These are phyloP conservation scores for Hypoxylon sp. DNA, from an alignment of 2,329 filamentous ascomycete genomes.

Conservation along the genomic window DNA sequence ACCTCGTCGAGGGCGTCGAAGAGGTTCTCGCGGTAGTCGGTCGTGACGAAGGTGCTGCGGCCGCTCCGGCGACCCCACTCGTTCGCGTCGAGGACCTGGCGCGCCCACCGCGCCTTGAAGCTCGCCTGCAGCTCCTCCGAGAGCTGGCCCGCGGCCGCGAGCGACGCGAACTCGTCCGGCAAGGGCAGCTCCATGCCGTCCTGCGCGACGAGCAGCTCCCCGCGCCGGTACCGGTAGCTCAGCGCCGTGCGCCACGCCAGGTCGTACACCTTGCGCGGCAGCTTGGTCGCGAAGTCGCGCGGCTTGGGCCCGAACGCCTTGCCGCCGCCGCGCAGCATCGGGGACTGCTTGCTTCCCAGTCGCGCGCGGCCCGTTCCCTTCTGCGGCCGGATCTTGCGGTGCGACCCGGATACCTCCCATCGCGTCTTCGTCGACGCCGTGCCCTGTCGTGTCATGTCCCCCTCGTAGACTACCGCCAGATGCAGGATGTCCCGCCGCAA, in stretches of 20 bases:
- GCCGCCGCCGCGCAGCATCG: conserved; percentile 84
- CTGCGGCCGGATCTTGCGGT: conserved; percentile 82
- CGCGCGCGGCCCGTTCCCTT: conserved; percentile 87
- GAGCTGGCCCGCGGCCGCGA: conserved; percentile 50
- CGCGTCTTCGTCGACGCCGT: conserved; percentile 85
- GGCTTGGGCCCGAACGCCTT: conserved; percentile 91
- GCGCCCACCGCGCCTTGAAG: conserved; percentile 69
- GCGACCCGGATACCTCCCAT: conserved; percentile 83
- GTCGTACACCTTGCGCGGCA: conserved; percentile 93
- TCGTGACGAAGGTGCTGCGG: conserved; percentile 79
- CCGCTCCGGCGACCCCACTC: conserved; percentile 73
- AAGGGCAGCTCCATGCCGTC: conserved; percentile 75
- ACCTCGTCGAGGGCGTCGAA: conserved; percentile 71
- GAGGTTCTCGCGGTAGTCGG: conserved; percentile 66
- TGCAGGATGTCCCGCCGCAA: conserved; percentile 92
- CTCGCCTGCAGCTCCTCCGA: conserved; percentile 61
- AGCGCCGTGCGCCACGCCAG: conserved; percentile 94
- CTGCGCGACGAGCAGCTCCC: conserved; percentile 86
- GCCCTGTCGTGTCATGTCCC: conserved; percentile 85
- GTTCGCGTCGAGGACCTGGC: conserved; percentile 74
- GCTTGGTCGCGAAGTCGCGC: conserved; percentile 84
- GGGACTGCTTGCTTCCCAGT: conserved; percentile 81
- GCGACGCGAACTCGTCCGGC: conserved; percentile 57
- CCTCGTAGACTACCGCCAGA: conserved; percentile 90
- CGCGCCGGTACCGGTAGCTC: conserved; percentile 87